Evolutionary conservation across 75 land plant genomes (phyloP), one percentile per base, ranked within the genome.

Genomic region (Cupressus sempervirens): DNA sequence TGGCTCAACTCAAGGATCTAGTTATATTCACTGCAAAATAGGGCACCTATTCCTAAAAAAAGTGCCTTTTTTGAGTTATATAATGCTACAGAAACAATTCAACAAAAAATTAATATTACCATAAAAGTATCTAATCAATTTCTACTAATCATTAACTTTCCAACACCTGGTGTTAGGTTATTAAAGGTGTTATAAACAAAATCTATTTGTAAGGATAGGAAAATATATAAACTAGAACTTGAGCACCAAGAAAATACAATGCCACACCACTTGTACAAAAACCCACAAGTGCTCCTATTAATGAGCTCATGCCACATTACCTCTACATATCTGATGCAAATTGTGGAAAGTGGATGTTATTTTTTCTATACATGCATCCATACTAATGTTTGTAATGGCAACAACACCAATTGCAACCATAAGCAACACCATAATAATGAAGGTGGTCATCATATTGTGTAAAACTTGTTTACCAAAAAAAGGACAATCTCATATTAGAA

Each of bases 381-480:
- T 88, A 20, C 95, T 96, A 45, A 96, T 96, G 87, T 96, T 95
- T 80, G 96, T 94, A 76, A 96, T 94, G 23, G 98, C 94, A 30
- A 89, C 90, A 14, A 91, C 88, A 8, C 91, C 90, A 86, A 88
- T 89, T 70, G 85, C 84, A 46, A 87, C 89, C 50, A 89, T 89
- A 38, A 94, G 50, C 9, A 84, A 70, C 79, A 92, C 1, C 77
- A 94, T 50, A 1, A 94, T 91, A 20, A 90, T 76, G n/a, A 84
- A 80, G 35, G 88, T 81, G 36, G 86, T 91, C 76, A 94, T 84
- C 4, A 86, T 84, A 3, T 65, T 83, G 83, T 92, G 89, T 18
- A 68, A 88, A 68, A 76, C 93, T 93, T 92, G 93, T 50, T 82
- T 72, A 36, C 14, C 87, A 88, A 72, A 68, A 86, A 84, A 56